Base-by-base conservation (phyloP, 1,284 basidiomycete species). In the Hymenochaete sp. region DNA sequence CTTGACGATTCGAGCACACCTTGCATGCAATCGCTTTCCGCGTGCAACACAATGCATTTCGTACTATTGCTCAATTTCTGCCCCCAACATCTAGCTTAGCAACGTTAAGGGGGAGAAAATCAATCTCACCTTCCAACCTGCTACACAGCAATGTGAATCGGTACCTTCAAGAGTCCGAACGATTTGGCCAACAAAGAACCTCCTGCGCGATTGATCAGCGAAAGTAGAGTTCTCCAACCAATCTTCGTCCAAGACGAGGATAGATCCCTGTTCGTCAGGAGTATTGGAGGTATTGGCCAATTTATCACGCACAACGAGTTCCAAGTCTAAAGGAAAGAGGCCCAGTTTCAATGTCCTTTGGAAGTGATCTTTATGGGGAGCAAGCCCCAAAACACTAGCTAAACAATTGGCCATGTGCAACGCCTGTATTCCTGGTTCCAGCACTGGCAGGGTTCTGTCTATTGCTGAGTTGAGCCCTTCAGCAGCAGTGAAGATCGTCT, bases 41-140 rank as follows among this genome's bases (percentile, higher is more conserved):
- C n/a, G n/a, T n/a, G n/a, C n/a, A n/a, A n/a, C n/a, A n/a, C n/a
- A n/a, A n/a, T n/a, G n/a, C n/a, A n/a, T n/a, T n/a, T n/a, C n/a
- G n/a, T n/a, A n/a, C n/a, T n/a, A n/a, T n/a, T n/a, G n/a, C n/a
- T n/a, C n/a, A n/a, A n/a, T n/a, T n/a, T n/a, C n/a, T n/a, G n/a
- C n/a, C n/a, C n/a, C n/a, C n/a, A n/a, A n/a, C n/a, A n/a, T n/a
- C n/a, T n/a, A n/a, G n/a, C n/a, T n/a, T n/a, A n/a, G n/a, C n/a
- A n/a, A n/a, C n/a, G n/a, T n/a, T n/a, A n/a, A n/a, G n/a, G n/a
- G n/a, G n/a, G n/a, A n/a, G n/a, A n/a, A n/a, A n/a, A n/a, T n/a
- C n/a, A n/a, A n/a, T n/a, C n/a, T n/a, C 41, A 53, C 52, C 33
- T 31, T 32, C 53, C 52, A 55, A 26, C 52, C 52, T 19, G 53